Percentiles rank a stretch among this genome's conserved stretches.
Evolutionary conservation across 2,329 filamentous ascomycete genomes (phyloP).

Genomic region (Hypoxylon sp.): DNA sequence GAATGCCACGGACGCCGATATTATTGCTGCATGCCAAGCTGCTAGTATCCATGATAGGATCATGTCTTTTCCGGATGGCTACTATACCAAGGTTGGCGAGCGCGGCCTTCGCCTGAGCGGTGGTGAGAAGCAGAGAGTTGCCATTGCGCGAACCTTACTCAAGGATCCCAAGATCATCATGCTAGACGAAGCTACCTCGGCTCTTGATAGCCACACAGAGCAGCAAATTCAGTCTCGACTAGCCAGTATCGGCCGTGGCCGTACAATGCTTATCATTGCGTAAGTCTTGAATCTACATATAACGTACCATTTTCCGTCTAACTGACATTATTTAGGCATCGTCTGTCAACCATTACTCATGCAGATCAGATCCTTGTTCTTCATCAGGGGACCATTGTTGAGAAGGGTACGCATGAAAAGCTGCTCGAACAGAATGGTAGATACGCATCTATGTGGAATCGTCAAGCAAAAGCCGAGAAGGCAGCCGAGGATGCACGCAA

Average conservation of each 20-base stretch:
- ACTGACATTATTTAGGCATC: conserved; percentile 68
- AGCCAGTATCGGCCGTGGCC: conserved; percentile 82
- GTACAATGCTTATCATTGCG: conserved; percentile 96
- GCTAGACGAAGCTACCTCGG: conserved; percentile 92
- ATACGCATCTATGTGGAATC: conserved; percentile 90
- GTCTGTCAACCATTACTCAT: conserved; percentile 86
- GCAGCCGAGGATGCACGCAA: conserved; percentile 72
- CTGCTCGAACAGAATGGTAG: conserved; percentile 78
- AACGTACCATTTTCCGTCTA: conserved; percentile 5
- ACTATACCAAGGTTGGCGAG: conserved; percentile 91
- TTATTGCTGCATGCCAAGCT: conserved; percentile 84
- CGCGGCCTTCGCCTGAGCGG: conserved; percentile 88
- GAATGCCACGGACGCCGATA: conserved; percentile 82
- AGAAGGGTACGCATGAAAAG: conserved; percentile 84
- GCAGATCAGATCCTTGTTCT: conserved; percentile 89
- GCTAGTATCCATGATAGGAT: conserved; percentile 96
- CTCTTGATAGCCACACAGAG: conserved; percentile 91
- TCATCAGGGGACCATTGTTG: conserved; percentile 80
- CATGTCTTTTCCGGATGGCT: conserved; percentile 87
- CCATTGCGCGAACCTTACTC: conserved; percentile 92
- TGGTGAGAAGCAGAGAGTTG: conserved; percentile 93
- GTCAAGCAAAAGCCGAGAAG: conserved; percentile 84
- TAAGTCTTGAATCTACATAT: conserved; percentile 61
- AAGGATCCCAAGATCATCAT: conserved; percentile 94
- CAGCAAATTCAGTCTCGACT: conserved; percentile 93